Evolutionary conservation across 495 filamentous ascomycete genomes (phyloP), one percentile per base, ranked within the genome.

Genomic region (Saxophila tyrrhenica): DNA sequence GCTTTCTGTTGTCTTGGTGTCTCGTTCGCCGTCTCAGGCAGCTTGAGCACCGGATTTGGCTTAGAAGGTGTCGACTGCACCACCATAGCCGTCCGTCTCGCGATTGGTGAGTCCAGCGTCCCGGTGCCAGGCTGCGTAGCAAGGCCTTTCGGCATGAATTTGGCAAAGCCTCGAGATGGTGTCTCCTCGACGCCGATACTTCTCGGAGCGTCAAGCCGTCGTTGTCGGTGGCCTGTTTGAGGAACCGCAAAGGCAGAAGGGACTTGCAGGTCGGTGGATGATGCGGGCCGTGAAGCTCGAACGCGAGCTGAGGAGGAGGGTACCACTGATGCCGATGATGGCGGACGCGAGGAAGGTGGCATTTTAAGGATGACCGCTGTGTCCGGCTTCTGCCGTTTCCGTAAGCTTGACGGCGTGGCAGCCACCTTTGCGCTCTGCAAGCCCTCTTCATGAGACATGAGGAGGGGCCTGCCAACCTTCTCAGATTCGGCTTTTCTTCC

Each of bases 121-220:
- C 50, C 59, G 7, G 59, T 59, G 21, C 50, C 59, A 15, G 59
- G 50, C 15, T 22, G 19, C 19, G 43, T 55, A 2, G 41, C 55
- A 43, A 72, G 70, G 11, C 50, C 50, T 50, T 59, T 63, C 48
- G 48, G 61, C 39, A 52, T 53, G 32, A 67, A 61, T 52, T 70
- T 75, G 0, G 69, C 59, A 17, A 73, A 63, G 17, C 73, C 69
- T 2, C 73, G 72, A 0, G 79, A 75, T 0, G 79, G 75, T 1
- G 81, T 85, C 46, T 78, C 76, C 53, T 74, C 68, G n/a, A 77
- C 61, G 20, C 9, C 43, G 21, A 22, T 48, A 20, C 21, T 25
- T 39, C 48, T 21, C 5, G 43, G 38, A 35, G 25, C 25, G 22
- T 50, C 15, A 11, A 55, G 20, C 15, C 45, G 53, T n/a, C 54